Evolutionary conservation across 1,284 basidiomycete genomes (phyloP).

Genomic region (Trametes polyzona): DNA sequence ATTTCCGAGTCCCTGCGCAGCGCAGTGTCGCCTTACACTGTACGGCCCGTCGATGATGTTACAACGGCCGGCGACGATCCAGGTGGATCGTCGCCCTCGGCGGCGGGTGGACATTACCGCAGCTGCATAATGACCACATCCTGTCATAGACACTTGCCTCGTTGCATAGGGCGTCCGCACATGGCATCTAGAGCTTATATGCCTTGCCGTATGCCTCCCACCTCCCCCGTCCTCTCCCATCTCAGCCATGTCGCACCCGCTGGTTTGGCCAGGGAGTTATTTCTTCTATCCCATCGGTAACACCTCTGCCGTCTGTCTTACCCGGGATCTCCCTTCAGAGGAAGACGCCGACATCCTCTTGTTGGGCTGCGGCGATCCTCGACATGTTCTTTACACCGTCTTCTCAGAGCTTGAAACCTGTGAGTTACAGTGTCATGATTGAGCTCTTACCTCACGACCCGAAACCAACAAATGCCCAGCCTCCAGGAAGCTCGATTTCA

Average conservation of each 20-base stretch:
- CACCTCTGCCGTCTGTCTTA: constrained; percentile 53
- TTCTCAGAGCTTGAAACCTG: constrained; percentile 18
- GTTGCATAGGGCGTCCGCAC: neutral
- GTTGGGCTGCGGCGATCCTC: constrained; percentile 63
- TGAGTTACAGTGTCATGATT: constrained; percentile 6
- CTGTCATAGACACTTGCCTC: no score
- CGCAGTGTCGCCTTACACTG: no score
- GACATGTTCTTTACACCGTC: constrained; percentile 58
- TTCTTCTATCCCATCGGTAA: constrained; percentile 64
- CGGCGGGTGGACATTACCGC: no score
- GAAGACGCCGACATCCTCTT: constrained; percentile 49
- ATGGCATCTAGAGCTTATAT: constrained; percentile 14
- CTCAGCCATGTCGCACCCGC: constrained; percentile 37
- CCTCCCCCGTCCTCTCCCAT: neutral
- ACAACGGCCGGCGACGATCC: no score
- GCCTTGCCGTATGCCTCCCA: neutral
- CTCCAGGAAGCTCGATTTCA: constrained; percentile 52
- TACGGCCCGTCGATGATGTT: no score
- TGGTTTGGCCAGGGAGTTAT: constrained; percentile 44
- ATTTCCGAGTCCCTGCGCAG: no score
- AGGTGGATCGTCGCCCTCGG: no score
- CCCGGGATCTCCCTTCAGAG: constrained; percentile 50
- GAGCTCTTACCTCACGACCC: neutral
- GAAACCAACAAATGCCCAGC: constrained; percentile 28
- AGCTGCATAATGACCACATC: no score